phyloP scores from a whole-genome alignment of 768 basidiomycete species.

The Wakefieldia striispora region DNA sequence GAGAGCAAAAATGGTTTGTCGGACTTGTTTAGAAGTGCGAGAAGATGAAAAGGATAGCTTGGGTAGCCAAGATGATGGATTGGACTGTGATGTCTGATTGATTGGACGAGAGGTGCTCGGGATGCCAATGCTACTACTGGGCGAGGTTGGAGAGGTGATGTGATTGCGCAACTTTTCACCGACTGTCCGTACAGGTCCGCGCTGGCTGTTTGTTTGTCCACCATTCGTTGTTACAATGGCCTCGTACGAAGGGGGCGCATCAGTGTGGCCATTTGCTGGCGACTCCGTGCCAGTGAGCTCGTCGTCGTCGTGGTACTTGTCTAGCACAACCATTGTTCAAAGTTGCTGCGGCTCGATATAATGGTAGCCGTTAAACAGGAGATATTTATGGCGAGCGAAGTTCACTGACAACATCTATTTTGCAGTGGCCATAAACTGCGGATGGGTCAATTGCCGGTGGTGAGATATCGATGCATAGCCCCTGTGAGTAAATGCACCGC shows the following conservation, averaged over 20 bases:
- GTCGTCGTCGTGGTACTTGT: conserved; percentile 21
- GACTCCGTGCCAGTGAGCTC: background rate
- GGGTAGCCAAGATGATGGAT: conserved; percentile 17
- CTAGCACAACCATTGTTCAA: conserved; percentile 17
- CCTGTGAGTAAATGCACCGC: too few species aligned
- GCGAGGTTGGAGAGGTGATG: background rate
- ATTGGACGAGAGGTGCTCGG: background rate
- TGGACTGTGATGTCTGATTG: background rate
- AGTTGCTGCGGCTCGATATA: background rate
- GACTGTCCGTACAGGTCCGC: background rate
- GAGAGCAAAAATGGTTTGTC: conserved; percentile 50
- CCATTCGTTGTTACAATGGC: conserved; percentile 2
- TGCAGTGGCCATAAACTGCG: background rate
- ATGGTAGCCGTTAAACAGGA: background rate
- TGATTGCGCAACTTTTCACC: conserved; percentile 14
- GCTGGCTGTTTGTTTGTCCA: background rate
- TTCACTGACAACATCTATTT: background rate
- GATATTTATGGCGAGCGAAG: background rate
- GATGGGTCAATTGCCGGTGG: background rate
- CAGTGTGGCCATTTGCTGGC: background rate
- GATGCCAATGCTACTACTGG: background rate
- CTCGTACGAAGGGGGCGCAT: conserved; percentile 28
- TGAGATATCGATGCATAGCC: too few species aligned
- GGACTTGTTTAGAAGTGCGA: conserved; percentile 45
- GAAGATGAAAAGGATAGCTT: conserved; percentile 20